Conservation (phyloP, 1,284 basidiomycete species). For the Sporisorium graminicola region DNA sequence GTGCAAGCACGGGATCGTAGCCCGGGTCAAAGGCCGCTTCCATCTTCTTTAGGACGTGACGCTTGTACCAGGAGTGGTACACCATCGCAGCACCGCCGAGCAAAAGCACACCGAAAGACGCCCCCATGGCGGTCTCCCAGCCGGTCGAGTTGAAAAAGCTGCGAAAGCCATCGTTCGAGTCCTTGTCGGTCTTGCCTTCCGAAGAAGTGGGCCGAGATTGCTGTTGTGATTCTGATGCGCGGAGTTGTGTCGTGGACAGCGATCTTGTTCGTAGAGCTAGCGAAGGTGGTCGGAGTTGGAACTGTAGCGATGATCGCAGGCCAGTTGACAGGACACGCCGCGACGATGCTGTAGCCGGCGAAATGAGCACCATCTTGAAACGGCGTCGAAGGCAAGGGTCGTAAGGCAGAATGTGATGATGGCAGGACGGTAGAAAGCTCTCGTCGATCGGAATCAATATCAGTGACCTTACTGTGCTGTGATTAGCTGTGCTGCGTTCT, state of each 20-base stretch:
- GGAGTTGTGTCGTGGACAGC: constrained; percentile 10
- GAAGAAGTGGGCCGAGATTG: constrained; percentile 12
- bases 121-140: constrained; percentile 66
- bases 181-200: constrained; percentile 20
- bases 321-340: constrained; percentile 9
- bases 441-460: neutral
- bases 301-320: neutral
- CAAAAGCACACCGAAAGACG: constrained; percentile 59
- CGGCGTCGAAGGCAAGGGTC: too few relatives aligned
- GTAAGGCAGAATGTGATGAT: neutral
- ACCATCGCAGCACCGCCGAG: constrained; percentile 62
- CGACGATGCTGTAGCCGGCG: constrained; percentile 19
- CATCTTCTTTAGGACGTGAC: constrained; percentile 62
- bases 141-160: constrained; percentile 63
- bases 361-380: constrained; percentile 18
- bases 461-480: neutral
- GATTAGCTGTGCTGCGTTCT: neutral
- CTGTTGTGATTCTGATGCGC: constrained; percentile 15
- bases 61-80: constrained; percentile 64
- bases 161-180: constrained; percentile 33
- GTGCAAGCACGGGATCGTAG: constrained; percentile 62
- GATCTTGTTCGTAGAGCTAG: neutral
- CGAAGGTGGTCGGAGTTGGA: neutral
- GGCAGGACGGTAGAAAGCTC: neutral
- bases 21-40: constrained; percentile 62